Percentiles rank a stretch among this genome's conserved stretches.
phyloP scores from a whole-genome alignment of 2,329 filamentous ascomycete species.

The Biscogniauxia mediterranea region DNA sequence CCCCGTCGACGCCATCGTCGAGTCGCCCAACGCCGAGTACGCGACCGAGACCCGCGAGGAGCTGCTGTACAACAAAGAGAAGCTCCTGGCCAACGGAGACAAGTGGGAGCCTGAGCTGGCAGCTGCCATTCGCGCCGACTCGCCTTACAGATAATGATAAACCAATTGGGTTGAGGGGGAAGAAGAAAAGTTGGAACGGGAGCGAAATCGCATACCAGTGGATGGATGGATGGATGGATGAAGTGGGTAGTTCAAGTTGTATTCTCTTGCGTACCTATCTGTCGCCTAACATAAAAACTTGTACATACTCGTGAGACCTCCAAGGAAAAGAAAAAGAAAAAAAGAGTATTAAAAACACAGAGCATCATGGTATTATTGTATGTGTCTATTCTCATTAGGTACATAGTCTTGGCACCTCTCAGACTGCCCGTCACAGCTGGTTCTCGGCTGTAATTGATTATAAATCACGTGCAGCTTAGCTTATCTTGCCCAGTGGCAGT shows the following conservation, averaged over 20 bases:
- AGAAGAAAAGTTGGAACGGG: not conserved
- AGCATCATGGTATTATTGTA: no score
- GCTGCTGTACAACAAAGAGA: constrained; percentile 96
- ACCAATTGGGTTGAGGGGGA: not conserved
- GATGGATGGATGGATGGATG: no score
- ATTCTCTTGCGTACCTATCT: not conserved
- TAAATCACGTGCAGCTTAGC: constrained; percentile 20
- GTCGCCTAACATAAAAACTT: constrained; percentile 5
- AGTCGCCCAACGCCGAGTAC: constrained; percentile 63
- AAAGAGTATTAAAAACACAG: no score
- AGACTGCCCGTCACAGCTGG: not conserved
- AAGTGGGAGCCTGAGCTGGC: constrained; percentile 98
- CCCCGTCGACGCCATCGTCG: constrained; percentile 87
- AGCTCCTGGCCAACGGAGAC: constrained; percentile 83
- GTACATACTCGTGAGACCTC: constrained; percentile 16
- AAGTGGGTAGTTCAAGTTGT: not conserved
- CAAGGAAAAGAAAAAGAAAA: constrained; percentile 6
- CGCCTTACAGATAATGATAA: constrained; percentile 74
- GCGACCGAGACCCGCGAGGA: constrained; percentile 77
- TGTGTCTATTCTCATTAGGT: no score
- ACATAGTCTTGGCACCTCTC: no score
- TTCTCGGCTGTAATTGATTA: not conserved
- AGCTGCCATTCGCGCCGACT: constrained; percentile 86
- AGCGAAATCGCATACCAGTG: not conserved
- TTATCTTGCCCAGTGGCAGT: no score